phyloP scores from a whole-genome alignment of 1,139 yeast species.

The Debaryomyces robertsiae region DNA sequence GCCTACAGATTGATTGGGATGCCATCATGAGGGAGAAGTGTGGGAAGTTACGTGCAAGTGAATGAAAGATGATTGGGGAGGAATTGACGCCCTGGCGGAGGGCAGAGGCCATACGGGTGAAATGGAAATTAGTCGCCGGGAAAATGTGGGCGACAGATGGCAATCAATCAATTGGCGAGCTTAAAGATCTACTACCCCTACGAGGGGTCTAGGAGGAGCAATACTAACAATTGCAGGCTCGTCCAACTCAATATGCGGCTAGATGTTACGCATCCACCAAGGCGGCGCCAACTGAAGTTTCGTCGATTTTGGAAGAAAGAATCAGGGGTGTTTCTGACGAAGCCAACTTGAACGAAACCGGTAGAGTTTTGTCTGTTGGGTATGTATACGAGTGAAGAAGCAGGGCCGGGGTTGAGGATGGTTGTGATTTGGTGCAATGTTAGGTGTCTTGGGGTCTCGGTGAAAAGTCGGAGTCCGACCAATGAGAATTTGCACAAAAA shows the following conservation, averaged over 20 bases:
- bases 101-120: no score
- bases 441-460: slow-evolving; percentile 8
- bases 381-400: slow-evolving; percentile 38
- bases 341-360: slow-evolving; percentile 98
- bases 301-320: slow-evolving; percentile 98
- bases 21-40: background rate
- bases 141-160: slow-evolving; percentile 2
- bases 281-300: slow-evolving; percentile 99
- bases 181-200: background rate
- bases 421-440: no score
- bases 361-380: slow-evolving; percentile 98
- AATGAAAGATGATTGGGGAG: background rate
- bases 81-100: background rate
- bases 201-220: background rate
- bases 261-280: slow-evolving; percentile 90
- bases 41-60: background rate
- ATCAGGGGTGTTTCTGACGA: slow-evolving; percentile 99
- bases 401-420: background rate
- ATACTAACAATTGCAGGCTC: slow-evolving; percentile 54
- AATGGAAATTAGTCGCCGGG: slow-evolving; percentile 6
- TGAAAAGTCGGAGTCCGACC: slow-evolving; percentile 18
- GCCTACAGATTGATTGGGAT: slow-evolving; percentile 4
- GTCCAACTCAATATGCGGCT: slow-evolving; percentile 68
- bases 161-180: slow-evolving; percentile 4
- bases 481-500: slow-evolving; percentile 15